Conservation (phyloP, 2,329 filamentous ascomycete genomes). For the Pseudogymnoascus sp. region DNA sequence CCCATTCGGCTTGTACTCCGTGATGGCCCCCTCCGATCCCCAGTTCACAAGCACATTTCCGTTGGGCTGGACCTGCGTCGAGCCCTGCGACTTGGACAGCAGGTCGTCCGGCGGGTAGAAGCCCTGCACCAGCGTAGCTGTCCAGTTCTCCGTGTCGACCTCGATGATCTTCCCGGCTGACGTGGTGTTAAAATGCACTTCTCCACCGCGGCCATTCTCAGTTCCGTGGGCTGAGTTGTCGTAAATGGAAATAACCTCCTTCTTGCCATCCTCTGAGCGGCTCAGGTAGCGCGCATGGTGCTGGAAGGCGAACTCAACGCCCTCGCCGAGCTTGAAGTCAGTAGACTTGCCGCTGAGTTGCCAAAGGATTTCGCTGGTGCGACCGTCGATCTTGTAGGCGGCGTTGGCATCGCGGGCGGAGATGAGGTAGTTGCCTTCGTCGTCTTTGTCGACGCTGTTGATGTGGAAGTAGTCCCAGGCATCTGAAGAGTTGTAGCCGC, state of each 20-base stretch:
- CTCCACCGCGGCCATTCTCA: conserved; percentile 14
- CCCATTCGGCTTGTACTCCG: conserved; percentile 26
- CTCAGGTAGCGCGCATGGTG: conserved; percentile 38
- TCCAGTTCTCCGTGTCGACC: conserved; percentile 18
- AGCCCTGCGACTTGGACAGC: conserved; percentile 20
- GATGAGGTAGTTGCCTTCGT: conserved; percentile 38
- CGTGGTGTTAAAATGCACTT: conserved; percentile 14
- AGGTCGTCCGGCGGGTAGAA: conserved; percentile 21
- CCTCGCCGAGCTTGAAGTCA: conserved; percentile 34
- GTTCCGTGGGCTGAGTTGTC: conserved; percentile 21
- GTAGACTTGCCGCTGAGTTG: conserved; percentile 37
- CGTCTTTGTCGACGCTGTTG: conserved; percentile 34
- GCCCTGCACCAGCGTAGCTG: conserved; percentile 16
- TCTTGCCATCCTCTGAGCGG: conserved; percentile 18
- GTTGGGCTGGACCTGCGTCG: conserved; percentile 20
- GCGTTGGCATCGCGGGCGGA: conserved; percentile 38
- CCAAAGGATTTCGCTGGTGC: conserved; percentile 40
- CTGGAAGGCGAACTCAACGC: conserved; percentile 41
- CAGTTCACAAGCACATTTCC: conserved; percentile 23
- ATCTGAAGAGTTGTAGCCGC: conserved; percentile 31
- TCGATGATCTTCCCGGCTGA: conserved; percentile 22
- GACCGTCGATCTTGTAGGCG: conserved; percentile 40
- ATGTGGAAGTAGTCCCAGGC: conserved; percentile 34
- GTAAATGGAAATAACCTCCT: conserved; percentile 20
- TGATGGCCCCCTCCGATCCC: conserved; percentile 20